These are phyloP conservation scores for Hypoxylon cercidicola DNA, from an alignment of 495 filamentous ascomycete species.

Conservation along the genomic window DNA sequence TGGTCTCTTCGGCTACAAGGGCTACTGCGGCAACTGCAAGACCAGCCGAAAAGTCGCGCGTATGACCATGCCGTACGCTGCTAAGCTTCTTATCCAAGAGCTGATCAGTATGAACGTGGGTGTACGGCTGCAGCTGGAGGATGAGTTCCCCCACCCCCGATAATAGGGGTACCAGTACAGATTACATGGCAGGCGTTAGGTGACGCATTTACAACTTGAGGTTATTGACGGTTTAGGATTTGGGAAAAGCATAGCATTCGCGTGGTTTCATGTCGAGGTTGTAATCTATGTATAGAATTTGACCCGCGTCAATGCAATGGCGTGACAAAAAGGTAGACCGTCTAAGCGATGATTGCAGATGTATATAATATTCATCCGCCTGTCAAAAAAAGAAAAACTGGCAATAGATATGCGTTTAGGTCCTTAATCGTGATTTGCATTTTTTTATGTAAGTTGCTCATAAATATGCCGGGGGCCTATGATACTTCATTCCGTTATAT, in stretches of 20 bases:
- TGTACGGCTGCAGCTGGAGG: slow-evolving; percentile 83
- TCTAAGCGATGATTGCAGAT: no score
- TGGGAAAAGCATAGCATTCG: slow-evolving; percentile 27
- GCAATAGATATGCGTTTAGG: no score
- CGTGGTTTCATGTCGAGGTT: no score
- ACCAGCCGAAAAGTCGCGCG: slow-evolving; percentile 80
- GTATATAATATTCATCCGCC: no score
- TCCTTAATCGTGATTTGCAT: no score
- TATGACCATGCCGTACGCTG: slow-evolving; percentile 99
- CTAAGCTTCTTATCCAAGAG: slow-evolving; percentile 96
- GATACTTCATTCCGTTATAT: background rate
- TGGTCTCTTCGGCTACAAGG: slow-evolving; percentile 92
- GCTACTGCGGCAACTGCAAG: slow-evolving; percentile 91
- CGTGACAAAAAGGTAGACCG: no score
- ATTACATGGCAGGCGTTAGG: slow-evolving; percentile 33
- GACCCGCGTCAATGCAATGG: no score
- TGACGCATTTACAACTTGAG: slow-evolving; percentile 33
- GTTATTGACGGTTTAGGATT: slow-evolving; percentile 21
- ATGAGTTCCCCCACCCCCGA: slow-evolving; percentile 80
- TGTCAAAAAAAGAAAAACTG: no score
- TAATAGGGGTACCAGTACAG: slow-evolving; percentile 20
- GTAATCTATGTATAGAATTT: background rate
- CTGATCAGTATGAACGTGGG: slow-evolving; percentile 97
- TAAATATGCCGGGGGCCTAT: background rate
- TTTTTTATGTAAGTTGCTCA: background rate